Evolutionary conservation across 176 grass and related monocot genomes (phyloP), one percentile per base, ranked within the genome.

Genomic region (Otatea glauca): DNA sequence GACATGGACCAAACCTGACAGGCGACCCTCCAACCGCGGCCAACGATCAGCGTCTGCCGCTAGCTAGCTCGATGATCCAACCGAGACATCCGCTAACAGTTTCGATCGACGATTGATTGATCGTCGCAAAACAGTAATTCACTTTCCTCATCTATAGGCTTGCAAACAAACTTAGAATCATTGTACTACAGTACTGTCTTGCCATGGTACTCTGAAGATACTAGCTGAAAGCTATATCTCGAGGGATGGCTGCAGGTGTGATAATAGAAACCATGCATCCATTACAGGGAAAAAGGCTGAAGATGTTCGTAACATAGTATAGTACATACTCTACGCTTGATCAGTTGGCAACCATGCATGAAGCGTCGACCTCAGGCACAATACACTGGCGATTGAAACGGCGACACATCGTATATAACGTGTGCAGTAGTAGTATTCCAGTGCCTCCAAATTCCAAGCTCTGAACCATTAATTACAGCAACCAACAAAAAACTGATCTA

Each of bases 1-100:
- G 70, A 64, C 81, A 74, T 44, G 42, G n/a, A 39, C 81, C 81
- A 74, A 74, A 39, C 70, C 55, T 50, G 70, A 83, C 70, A 25
- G 18, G 20, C 27, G 58, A 83, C 70, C 13, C 44, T 39, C 81
- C 81, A 72, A 48, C 81, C 35, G n/a, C 54, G n/a, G 25, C 60
- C 25, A 63, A 63, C 60, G 12, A 32, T 63, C 25, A 2, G 13
- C 25, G 14, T 65, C 27, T 34, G 27, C 27, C 27, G 7, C 42
- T 43, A 43, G 42, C 42, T 43, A 43, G 13, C 61, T 64, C 13
- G 25, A 27, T 63, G 56, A 24, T 58, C 20, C 54, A 60, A 24
- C 49, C 49, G n/a, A 25, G 58, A 60, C n/a, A 61, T 25, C 4
- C 9, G n/a, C 25, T 25, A 61, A 61, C n/a, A 9, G 58, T 61